These are phyloP conservation scores for Stevia rebaudiana DNA, from an alignment of 140 eudicot genomes.

Conservation along the genomic window DNA sequence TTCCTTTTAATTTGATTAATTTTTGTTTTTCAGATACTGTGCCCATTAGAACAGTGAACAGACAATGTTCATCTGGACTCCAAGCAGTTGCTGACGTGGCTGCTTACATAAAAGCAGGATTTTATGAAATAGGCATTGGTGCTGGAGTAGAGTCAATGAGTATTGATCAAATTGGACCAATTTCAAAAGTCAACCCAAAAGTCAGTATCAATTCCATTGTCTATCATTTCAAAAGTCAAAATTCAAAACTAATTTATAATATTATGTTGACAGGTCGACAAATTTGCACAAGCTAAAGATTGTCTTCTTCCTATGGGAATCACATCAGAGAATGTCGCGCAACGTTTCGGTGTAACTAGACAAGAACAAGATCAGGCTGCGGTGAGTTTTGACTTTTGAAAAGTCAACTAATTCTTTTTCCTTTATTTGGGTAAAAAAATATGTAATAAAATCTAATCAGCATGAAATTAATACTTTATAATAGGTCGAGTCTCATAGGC, in stretches of 20 bases:
- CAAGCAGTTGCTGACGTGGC: constrained; percentile 99
- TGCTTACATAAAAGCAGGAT: constrained; percentile 87
- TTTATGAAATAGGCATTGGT: constrained; percentile 77
- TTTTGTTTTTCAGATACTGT: constrained; percentile 50
- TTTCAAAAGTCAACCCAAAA: constrained; percentile 41
- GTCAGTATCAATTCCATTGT: constrained; percentile 29
- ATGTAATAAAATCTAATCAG: background rate
- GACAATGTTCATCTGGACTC: constrained; percentile 98
- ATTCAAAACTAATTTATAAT: background rate
- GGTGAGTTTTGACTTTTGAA: constrained; percentile 37
- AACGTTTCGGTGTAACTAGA: constrained; percentile 81
- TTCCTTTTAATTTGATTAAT: background rate
- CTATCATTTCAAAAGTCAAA: background rate
- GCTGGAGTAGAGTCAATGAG: constrained; percentile 79
- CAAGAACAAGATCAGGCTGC: constrained; percentile 95
- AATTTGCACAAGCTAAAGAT: constrained; percentile 69
- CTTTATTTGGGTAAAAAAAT: background rate
- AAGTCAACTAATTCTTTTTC: background rate
- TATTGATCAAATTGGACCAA: constrained; percentile 33
- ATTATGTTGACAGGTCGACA: constrained; percentile 42
- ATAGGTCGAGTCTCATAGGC: constrained; percentile 73
- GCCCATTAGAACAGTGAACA: constrained; percentile 88
- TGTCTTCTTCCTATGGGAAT: constrained; percentile 98
- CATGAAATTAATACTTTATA: background rate
- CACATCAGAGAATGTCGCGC: constrained; percentile 87